phyloP scores from a whole-genome alignment of 169 alveolate species.

The Plasmodium coatneyi region DNA sequence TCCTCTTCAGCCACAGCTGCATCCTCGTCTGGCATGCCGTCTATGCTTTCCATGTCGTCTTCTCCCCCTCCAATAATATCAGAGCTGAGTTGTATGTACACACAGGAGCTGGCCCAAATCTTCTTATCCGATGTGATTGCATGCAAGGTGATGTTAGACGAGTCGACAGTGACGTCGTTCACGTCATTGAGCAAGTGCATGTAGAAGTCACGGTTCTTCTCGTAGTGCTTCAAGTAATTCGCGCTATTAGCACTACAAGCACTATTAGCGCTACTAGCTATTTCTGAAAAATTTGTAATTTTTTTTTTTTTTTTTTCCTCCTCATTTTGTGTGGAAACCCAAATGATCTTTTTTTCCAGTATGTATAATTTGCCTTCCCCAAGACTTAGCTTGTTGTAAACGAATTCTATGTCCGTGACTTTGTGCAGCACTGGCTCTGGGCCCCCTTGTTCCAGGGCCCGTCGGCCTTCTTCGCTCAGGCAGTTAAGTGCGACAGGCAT shows the following conservation, averaged over 20 bases:
- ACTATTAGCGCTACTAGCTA: neutral
- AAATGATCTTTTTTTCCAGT: constrained; percentile 26
- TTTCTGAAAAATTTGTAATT: constrained; percentile 26
- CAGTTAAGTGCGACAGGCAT: constrained; percentile 57
- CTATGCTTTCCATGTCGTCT: neutral
- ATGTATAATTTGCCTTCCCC: constrained; percentile 71
- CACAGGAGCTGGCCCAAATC: constrained; percentile 20
- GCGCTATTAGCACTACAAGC: too few relatives aligned
- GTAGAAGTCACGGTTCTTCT: constrained; percentile 28
- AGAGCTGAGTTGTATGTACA: constrained; percentile 43
- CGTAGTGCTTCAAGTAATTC: constrained; percentile 58
- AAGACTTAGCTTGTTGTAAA: constrained; percentile 31
- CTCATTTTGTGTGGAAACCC: constrained; percentile 40
- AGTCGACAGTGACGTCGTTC: constrained; percentile 27
- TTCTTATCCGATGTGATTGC: constrained; percentile 71
- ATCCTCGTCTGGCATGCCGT: neutral
- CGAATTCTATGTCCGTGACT: constrained; percentile 32
- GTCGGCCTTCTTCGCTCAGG: constrained; percentile 35
- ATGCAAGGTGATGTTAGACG: constrained; percentile 66
- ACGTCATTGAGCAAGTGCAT: constrained; percentile 54
- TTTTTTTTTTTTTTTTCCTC: constrained; percentile 12
- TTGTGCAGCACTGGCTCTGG: constrained; percentile 28
- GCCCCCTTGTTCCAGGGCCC: constrained; percentile 18
- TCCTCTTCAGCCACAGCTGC: neutral
- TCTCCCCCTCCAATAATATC: constrained; percentile 16